Conservation (phyloP, 2,329 filamentous ascomycete species). For the Neonectria hederae region DNA sequence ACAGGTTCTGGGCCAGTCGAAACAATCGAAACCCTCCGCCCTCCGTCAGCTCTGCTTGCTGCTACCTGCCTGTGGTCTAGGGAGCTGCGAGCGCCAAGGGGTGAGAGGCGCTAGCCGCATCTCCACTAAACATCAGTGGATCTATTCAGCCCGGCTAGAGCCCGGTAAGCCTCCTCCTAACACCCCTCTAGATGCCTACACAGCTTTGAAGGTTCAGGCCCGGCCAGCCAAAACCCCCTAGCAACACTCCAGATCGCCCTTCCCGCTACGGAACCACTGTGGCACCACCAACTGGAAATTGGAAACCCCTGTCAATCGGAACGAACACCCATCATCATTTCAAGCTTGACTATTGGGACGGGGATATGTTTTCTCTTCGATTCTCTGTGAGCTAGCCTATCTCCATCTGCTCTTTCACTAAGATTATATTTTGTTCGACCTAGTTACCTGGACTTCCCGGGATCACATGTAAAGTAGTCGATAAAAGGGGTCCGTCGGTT, state of each 20-base stretch:
- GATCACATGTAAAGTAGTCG: background rate
- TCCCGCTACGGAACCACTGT: conserved; percentile 13
- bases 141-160: background rate
- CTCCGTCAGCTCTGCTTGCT: conserved; percentile 36
- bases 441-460: too few species aligned
- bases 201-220: background rate
- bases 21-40: conserved; percentile 22
- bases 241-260: conserved; percentile 14
- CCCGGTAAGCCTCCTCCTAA: background rate
- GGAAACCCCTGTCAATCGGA: background rate
- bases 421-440: background rate
- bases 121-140: conserved; percentile 5
- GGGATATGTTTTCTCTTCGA: background rate
- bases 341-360: background rate
- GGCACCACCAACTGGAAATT: conserved; percentile 1
- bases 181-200: background rate
- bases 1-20: conserved; percentile 32
- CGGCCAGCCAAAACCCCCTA: background rate
- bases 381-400: background rate
- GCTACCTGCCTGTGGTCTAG: conserved; percentile 30
- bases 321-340: background rate
- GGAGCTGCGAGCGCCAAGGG: conserved; percentile 27
- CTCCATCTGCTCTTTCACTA: background rate
- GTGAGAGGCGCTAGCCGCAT: background rate
- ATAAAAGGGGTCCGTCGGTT: too few species aligned